Evolutionary conservation across 192 early-diverging fungal species (phyloP), one percentile per base, ranked within the genome.

Genomic region (Cetraspora pellucida): DNA sequence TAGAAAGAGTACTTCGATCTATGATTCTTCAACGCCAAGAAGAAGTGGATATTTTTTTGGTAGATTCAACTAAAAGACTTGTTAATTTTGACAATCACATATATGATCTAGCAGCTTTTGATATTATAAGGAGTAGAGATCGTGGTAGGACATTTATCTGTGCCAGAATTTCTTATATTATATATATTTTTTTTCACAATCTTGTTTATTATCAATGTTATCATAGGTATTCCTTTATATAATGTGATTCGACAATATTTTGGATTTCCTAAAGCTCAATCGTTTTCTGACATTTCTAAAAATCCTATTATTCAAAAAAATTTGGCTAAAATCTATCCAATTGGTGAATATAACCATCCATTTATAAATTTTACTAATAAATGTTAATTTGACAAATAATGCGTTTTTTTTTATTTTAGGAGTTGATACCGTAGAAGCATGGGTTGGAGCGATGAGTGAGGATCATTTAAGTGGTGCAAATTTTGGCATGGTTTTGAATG

Each of bases 281-380:
- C 71, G 1, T 78, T 50, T 50, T 11, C 74, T 14, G 77, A 75
- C 11, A 59, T 78, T 52, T 77, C 72, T 30, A 47, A 43, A n/a
- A n/a, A 52, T 27, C 28, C 44, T 16, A 21, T 13, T 30, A 25
- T 66, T 30, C 19, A 37, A 50, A 10, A n/a, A 55, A 19, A 30
- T 3, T 44, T 60, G 16, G 14, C 17, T 25, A 10, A 11, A n/a
- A n/a, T n/a, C n/a, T n/a, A n/a, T n/a, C 50, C 52, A 10, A n/a
- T n/a, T n/a, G n/a, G n/a, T n/a, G n/a, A n/a, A 37, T 37, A 37
- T 37, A 7, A n/a, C 7, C 7, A 37, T 37, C 7, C 7, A 37
- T 37, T 37, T 6, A 37, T 37, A 7, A 37, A 37, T 37, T 6
- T 37, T 37, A 37, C 37, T 37, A n/a, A 1, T n/a, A n/a, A n/a